Percentiles rank a stretch among this genome's conserved stretches.
phyloP scores from a whole-genome alignment of 768 basidiomycete species.

The Strobilomyces dryophilus region DNA sequence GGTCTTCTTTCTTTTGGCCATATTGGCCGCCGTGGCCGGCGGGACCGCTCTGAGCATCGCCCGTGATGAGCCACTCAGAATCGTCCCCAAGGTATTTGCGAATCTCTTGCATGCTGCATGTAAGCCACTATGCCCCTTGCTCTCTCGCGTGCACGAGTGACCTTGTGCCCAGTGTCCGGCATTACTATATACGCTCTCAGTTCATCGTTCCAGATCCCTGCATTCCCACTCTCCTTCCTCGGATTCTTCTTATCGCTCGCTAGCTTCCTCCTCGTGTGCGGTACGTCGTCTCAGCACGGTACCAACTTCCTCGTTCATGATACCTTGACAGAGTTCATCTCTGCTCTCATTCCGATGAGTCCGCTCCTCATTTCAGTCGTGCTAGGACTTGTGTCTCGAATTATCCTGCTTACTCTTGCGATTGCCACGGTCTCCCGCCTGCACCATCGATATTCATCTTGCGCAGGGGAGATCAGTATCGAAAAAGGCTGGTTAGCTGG shows the following conservation, averaged over 20 bases:
- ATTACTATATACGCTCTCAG: slow-evolving; percentile 24
- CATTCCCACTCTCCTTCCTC: slow-evolving; percentile 12
- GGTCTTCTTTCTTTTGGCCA: slow-evolving; percentile 17
- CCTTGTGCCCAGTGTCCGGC: slow-evolving; percentile 18
- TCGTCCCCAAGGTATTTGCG: slow-evolving; percentile 14
- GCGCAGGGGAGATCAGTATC: background rate
- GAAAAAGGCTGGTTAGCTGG: slow-evolving; percentile 14
- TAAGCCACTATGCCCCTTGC: slow-evolving; percentile 6
- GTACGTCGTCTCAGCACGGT: slow-evolving; percentile 13
- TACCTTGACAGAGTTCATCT: slow-evolving; percentile 19
- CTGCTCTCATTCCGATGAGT: slow-evolving; percentile 22
- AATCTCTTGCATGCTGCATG: slow-evolving; percentile 21
- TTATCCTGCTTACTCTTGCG: slow-evolving; percentile 17
- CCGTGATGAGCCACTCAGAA: slow-evolving; percentile 10
- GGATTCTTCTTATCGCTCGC: slow-evolving; percentile 15
- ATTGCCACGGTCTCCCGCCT: slow-evolving; percentile 6
- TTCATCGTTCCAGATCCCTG: slow-evolving; percentile 1
- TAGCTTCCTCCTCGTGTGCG: slow-evolving; percentile 22
- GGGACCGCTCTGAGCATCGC: slow-evolving; percentile 19
- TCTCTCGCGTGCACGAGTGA: background rate
- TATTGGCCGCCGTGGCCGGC: slow-evolving; percentile 22
- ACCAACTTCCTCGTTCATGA: background rate
- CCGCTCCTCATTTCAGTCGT: slow-evolving; percentile 23
- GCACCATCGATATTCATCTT: background rate
- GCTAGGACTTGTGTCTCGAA: slow-evolving; percentile 23